Evolutionary conservation across 2,329 filamentous ascomycete genomes (phyloP).

Genomic region (Botrytis aclada): DNA sequence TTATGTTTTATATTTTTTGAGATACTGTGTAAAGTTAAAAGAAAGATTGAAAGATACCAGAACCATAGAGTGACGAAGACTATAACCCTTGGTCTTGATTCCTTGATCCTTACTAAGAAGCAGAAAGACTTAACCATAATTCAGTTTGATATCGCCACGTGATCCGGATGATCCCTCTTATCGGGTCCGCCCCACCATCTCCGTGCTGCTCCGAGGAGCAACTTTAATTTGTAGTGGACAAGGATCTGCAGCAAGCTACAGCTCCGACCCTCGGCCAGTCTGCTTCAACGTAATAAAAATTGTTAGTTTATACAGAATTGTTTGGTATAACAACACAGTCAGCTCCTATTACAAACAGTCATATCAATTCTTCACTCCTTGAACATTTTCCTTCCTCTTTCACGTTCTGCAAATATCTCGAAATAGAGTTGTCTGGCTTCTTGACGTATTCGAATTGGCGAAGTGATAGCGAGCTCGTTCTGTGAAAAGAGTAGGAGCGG

Average conservation of each 20-base stretch:
- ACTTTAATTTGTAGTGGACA: background rate
- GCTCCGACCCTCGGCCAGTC: slow-evolving; percentile 10
- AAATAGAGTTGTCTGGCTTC: background rate
- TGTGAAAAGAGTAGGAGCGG: slow-evolving; percentile 26
- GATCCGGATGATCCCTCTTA: background rate
- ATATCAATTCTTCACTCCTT: background rate
- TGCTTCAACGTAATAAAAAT: slow-evolving; percentile 14
- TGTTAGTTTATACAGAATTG: background rate
- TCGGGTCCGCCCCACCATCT: slow-evolving; percentile 15
- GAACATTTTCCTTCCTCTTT: background rate
- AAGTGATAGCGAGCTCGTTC: slow-evolving; percentile 19
- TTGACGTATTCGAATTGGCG: slow-evolving; percentile 22
- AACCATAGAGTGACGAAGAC: background rate
- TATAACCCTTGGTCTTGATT: background rate
- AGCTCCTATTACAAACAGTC: background rate
- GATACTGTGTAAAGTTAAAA: background rate
- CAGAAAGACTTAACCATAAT: background rate
- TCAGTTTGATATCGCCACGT: slow-evolving; percentile 14
- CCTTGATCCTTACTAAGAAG: background rate
- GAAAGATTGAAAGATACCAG: background rate
- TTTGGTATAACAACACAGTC: slow-evolving; percentile 10
- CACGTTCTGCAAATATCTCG: background rate
- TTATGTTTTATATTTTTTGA: background rate
- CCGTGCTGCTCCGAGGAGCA: background rate
- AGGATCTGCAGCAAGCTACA: slow-evolving; percentile 6